These are phyloP conservation scores for Rugonectria rugulosa DNA, from an alignment of 2,329 filamentous ascomycete species.

Conservation along the genomic window DNA sequence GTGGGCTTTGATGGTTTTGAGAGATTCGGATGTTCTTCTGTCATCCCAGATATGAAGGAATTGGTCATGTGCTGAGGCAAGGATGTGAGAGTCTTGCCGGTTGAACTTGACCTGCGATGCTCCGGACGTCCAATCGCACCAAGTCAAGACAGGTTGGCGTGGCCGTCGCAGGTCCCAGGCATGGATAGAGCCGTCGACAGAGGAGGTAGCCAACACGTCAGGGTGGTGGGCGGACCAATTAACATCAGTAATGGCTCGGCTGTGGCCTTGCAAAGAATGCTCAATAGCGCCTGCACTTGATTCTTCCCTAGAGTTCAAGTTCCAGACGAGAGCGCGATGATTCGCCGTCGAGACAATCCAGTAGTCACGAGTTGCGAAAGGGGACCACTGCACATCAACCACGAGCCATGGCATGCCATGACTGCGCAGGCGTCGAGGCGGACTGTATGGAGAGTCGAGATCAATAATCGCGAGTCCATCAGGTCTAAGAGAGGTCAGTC, in stretches of 20 bases:
- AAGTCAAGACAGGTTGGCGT: conserved; percentile 76
- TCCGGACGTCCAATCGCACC: conserved; percentile 92
- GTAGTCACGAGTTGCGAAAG: conserved; percentile 86
- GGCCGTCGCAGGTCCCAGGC: conserved; percentile 87
- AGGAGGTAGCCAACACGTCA: conserved; percentile 87
- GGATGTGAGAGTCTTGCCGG: conserved; percentile 81
- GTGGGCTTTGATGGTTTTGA: conserved; percentile 87
- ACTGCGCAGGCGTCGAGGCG: conserved; percentile 80
- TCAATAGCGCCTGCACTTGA: conserved; percentile 77
- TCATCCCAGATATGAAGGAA: conserved; percentile 92
- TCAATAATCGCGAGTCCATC: conserved; percentile 92
- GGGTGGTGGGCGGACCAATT: conserved; percentile 95
- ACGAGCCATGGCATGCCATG: conserved; percentile 94
- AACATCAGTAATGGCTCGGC: conserved; percentile 91
- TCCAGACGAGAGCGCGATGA: conserved; percentile 94
- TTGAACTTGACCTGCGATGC: conserved; percentile 97
- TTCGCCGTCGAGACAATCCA: conserved; percentile 96
- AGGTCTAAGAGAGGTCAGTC: conserved; percentile 56
- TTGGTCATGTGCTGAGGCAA: conserved; percentile 90
- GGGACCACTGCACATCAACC: conserved; percentile 96
- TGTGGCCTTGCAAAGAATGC: conserved; percentile 83
- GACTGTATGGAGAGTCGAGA: conserved; percentile 86
- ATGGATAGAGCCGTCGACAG: conserved; percentile 91
- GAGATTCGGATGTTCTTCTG: conserved; percentile 76
- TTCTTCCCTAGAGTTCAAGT: conserved; percentile 80